Evolutionary conservation across 139 green algal species (phyloP).

Genomic region (Tetraselmis chui): DNA sequence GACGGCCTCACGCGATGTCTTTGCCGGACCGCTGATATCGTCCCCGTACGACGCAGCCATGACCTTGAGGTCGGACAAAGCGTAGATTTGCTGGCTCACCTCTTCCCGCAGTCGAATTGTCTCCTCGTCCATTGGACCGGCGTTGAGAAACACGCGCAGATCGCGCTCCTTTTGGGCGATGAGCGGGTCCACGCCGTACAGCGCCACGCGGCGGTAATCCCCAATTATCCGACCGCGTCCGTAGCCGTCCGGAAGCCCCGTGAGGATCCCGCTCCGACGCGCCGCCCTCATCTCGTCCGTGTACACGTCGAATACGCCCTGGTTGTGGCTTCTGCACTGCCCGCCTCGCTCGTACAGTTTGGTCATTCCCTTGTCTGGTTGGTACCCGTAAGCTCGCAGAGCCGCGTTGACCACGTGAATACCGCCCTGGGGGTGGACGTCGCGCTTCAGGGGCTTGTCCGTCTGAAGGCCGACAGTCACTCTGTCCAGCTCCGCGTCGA

Average conservation of each 20-base stretch:
- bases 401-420: constrained; percentile 59
- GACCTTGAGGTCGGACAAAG: constrained; percentile 57
- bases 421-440: constrained; percentile 67
- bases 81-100: constrained; percentile 58
- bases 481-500: constrained; percentile 45
- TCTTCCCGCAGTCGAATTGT: constrained; percentile 57
- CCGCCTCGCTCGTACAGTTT: constrained; percentile 22
- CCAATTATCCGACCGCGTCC: constrained; percentile 71
- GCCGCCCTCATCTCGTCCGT: constrained; percentile 60
- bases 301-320: constrained; percentile 68
- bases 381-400: constrained; percentile 44
- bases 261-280: constrained; percentile 57
- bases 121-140: constrained; percentile 50
- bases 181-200: constrained; percentile 63
- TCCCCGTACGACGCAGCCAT: constrained; percentile 62
- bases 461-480: constrained; percentile 58
- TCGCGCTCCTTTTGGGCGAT: constrained; percentile 54
- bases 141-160: no score
- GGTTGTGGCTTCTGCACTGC: constrained; percentile 69
- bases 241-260: constrained; percentile 66
- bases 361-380: constrained; percentile 18
- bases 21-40: constrained; percentile 50
- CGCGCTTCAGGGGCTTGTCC: constrained; percentile 56
- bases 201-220: constrained; percentile 65
- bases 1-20: constrained; percentile 52